phyloP scores from a whole-genome alignment of 2,329 filamentous ascomycete species.

The Penicillium brasilianum region DNA sequence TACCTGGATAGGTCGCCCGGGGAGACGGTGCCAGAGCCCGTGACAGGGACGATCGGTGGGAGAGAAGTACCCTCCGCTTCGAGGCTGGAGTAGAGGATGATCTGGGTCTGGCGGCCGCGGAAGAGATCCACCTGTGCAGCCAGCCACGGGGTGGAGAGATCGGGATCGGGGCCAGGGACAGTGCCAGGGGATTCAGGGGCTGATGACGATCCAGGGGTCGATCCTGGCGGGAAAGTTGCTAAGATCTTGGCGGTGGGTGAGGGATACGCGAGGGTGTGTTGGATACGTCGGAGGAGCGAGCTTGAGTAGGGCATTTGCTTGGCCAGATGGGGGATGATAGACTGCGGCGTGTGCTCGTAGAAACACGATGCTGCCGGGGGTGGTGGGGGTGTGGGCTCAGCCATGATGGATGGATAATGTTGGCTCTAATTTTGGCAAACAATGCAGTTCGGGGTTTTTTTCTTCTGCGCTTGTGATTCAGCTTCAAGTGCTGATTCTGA shows the following conservation, averaged over 20 bases:
- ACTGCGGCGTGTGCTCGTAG: constrained; percentile 27
- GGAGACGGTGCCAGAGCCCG: constrained; percentile 7
- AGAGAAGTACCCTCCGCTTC: constrained; percentile 37
- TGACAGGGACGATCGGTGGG: constrained; percentile 21
- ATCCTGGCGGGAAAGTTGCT: constrained; percentile 38
- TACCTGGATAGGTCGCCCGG: constrained; percentile 2
- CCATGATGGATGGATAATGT: background rate
- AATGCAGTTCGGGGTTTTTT: no score
- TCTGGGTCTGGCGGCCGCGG: constrained; percentile 47
- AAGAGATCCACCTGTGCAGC: constrained; percentile 48
- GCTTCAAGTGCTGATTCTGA: constrained; percentile 5
- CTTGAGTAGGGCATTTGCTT: constrained; percentile 45
- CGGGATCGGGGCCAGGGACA: background rate
- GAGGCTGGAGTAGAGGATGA: constrained; percentile 48
- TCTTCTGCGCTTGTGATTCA: background rate
- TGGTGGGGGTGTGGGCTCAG: background rate
- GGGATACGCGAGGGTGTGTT: constrained; percentile 41
- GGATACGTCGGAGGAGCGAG: constrained; percentile 45
- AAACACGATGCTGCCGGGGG: constrained; percentile 11
- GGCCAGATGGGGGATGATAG: constrained; percentile 37
- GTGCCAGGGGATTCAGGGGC: background rate
- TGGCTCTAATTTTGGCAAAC: no score
- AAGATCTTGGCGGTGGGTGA: constrained; percentile 41
- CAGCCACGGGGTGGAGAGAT: constrained; percentile 41
- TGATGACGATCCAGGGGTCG: constrained; percentile 9